Conservation (phyloP, 2,329 filamentous ascomycete species). For the Colletotrichum orbiculare region DNA sequence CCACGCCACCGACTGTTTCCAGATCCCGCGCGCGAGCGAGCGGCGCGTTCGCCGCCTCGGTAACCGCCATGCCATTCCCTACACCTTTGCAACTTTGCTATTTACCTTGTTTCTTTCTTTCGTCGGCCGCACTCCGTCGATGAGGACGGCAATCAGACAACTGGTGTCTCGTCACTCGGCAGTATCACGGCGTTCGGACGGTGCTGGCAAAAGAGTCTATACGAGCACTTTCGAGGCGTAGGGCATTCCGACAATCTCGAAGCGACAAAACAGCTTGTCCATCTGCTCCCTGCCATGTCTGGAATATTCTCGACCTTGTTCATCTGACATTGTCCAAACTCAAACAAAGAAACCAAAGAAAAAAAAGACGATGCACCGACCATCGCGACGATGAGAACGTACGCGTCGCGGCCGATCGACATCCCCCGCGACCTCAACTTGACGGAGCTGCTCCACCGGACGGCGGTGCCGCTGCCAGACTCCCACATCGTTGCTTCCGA, state of each 20-base stretch:
- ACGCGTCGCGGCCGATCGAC: slow-evolving; percentile 44
- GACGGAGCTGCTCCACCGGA: slow-evolving; percentile 55
- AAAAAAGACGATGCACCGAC: slow-evolving; percentile 5
- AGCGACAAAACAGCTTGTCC: neutral
- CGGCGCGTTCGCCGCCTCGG: too few species aligned
- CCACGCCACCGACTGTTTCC: too few species aligned
- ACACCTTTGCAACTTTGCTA: neutral
- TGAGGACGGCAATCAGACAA: neutral
- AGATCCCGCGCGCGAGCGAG: too few species aligned
- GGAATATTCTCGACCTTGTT: neutral
- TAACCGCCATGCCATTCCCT: slow-evolving; percentile 1
- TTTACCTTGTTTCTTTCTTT: too few species aligned
- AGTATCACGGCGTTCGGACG: neutral
- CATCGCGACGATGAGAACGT: slow-evolving; percentile 45
- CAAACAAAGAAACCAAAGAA: neutral
- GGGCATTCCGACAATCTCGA: neutral
- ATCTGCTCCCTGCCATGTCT: neutral
- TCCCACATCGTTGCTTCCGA: slow-evolving; percentile 57
- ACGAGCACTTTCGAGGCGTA: too few species aligned
- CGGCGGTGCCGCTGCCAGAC: slow-evolving; percentile 48
- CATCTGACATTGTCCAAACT: slow-evolving; percentile 2
- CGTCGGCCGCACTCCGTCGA: neutral
- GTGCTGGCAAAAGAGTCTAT: neutral
- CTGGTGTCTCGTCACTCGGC: slow-evolving; percentile 2
- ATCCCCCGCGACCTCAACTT: slow-evolving; percentile 54